These are phyloP conservation scores for Colletotrichum phormii DNA, from an alignment of 2,329 filamentous ascomycete genomes.

Conservation along the genomic window DNA sequence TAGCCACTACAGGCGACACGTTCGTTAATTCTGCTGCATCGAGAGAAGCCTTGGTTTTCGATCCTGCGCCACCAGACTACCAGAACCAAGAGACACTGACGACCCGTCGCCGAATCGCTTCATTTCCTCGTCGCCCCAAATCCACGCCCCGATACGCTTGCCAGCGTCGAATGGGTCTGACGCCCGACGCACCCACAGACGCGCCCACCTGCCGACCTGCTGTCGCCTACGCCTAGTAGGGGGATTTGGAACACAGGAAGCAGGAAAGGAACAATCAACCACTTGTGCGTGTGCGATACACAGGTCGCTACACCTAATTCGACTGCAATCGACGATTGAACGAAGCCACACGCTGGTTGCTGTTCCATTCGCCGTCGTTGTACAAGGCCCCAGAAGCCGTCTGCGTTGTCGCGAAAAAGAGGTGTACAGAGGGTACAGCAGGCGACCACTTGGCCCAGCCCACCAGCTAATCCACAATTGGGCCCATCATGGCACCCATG, in stretches of 20 bases:
- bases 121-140: slow-evolving; percentile 31
- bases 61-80: slow-evolving; percentile 25
- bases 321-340: slow-evolving; percentile 9
- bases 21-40: slow-evolving; percentile 31
- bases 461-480: slow-evolving; percentile 50
- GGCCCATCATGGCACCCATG: slow-evolving; percentile 67
- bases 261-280: slow-evolving; percentile 23
- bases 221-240: slow-evolving; percentile 14
- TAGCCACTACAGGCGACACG: slow-evolving; percentile 32
- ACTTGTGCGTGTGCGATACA: slow-evolving; percentile 17
- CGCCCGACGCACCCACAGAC: slow-evolving; percentile 32
- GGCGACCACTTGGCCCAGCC: slow-evolving; percentile 43
- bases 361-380: slow-evolving; percentile 28
- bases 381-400: slow-evolving; percentile 22
- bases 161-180: slow-evolving; percentile 37
- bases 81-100: slow-evolving; percentile 19
- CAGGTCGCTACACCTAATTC: slow-evolving; percentile 4
- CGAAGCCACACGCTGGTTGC: slow-evolving; percentile 26
- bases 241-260: slow-evolving; percentile 8
- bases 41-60: slow-evolving; percentile 24
- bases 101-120: slow-evolving; percentile 30
- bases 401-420: slow-evolving; percentile 27
- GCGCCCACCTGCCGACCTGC: slow-evolving; percentile 31
- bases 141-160: slow-evolving; percentile 32
- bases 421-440: slow-evolving; percentile 35